Base-by-base conservation (phyloP, 495 filamentous ascomycete species). In the Echria macrotheca region DNA sequence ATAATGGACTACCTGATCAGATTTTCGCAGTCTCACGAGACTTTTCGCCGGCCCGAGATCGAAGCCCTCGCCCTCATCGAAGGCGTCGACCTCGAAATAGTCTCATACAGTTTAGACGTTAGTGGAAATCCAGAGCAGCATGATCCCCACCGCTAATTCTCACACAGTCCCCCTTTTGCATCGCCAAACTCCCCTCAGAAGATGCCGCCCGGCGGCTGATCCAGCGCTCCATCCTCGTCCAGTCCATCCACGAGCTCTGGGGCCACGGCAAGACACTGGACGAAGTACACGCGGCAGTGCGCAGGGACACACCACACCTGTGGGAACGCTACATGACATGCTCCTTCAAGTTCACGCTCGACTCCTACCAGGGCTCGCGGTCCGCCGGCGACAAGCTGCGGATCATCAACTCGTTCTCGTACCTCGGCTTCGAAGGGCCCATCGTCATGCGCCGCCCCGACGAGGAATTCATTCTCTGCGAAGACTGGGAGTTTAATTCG, bases 191-290 rank as follows among this genome's bases (percentile, higher is more conserved):
- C 15, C 69, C 74, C 32, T 79, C 87, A 47, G 76, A 80, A 55
- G 70, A 71, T 38, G 78, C 79, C 35, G 91, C 91, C 11, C 66
- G 68, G 9, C 64, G 70, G 8, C 72, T 97, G 8, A 75, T 95
- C 32, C 64, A 69, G 36, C 85, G 93, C 49, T 86, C 82, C 39
- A 85, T 97, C 55, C 79, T 96, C 29, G 76, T 79, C 49, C 85
- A 86, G 67, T 81, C 78, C 14, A 84, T 97, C 60, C 85, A 87
- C 67, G 90, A 94, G 62, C 78, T 95, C 53, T 97, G 93, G 93
- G 91, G 86, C 23, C 67, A 71, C 35, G 90, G 86, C 26, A 54
- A 67, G 19, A 79, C 69, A 43, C 87, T 93, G 57, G 69, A 77
- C 17, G 72, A 76, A 32, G 73, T 96, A 9, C 88, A 96, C 64